Evolutionary conservation across 78 protist genomes (phyloP), one percentile per base, ranked within the genome.

Genomic region (Abeoforma whisleri): DNA sequence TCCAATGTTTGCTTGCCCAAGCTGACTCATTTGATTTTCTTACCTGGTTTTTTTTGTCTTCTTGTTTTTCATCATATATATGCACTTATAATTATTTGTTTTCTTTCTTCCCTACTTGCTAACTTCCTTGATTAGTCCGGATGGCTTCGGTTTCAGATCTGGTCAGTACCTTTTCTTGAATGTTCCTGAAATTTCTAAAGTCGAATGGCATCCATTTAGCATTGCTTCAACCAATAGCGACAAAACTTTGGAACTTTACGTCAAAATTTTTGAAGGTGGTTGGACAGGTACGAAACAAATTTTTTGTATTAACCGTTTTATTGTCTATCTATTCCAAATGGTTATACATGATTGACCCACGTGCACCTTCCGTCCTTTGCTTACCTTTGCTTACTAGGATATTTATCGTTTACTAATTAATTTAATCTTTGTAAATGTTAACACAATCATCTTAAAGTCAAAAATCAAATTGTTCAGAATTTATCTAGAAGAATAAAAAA

Each of bases 101-200:
- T n/a, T n/a, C n/a, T n/a, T n/a, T n/a, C n/a, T n/a, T n/a, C n/a
- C n/a, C n/a, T n/a, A n/a, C n/a, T n/a, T n/a, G n/a, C n/a, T n/a
- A n/a, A n/a, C n/a, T n/a, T n/a, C n/a, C n/a, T n/a, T n/a, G n/a
- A n/a, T n/a, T n/a, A n/a, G n/a, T n/a, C n/a, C n/a, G 39, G 28
- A 74, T 35, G 79, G 79, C 0, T 74, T 74, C 0, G 79, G 79
- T 0, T 74, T 74, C 79, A 35, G 79, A 37, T 35, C 79, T 22
- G 79, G 79, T 37, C 79, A 74, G 79, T 74, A 74, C 23, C 79
- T 74, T 30, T 74, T 74, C 28, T 25, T 74, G 79, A 74, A 74
- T 25, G 79, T 74, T 28, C 79, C 79, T 0, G 79, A 35, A 0
- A 74, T 74, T 0, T 74, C 79, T 0, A 74, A 74, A 25, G 75